Evolutionary conservation across 2,329 filamentous ascomycete genomes (phyloP).

Genomic region (Teratosphaeria gauchensis): DNA sequence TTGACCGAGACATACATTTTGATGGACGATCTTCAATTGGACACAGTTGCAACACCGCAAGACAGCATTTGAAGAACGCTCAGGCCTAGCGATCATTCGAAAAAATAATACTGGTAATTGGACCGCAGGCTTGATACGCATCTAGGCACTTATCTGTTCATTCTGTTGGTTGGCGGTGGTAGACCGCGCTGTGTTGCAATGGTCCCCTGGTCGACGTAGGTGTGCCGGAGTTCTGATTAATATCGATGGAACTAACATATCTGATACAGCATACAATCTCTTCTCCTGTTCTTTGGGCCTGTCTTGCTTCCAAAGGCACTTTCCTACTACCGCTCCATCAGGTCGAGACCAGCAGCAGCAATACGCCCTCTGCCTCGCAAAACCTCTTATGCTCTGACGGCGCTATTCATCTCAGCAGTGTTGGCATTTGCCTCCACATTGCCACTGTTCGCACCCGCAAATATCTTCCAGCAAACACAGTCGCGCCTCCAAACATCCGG

Average conservation of each 20-base stretch:
- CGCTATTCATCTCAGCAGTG: slow-evolving; percentile 48
- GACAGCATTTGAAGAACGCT: not conserved
- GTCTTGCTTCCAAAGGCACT: slow-evolving; percentile 59
- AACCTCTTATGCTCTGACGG: slow-evolving; percentile 48
- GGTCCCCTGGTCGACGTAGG: slow-evolving; percentile 4
- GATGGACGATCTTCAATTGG: not conserved
- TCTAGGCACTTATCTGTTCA: not conserved
- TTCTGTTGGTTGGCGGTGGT: not conserved
- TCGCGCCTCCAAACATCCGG: slow-evolving; percentile 79
- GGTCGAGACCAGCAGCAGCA: slow-evolving; percentile 28
- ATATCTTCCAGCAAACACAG: slow-evolving; percentile 67
- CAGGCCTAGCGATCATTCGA: too few species aligned
- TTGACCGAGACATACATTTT: not conserved
- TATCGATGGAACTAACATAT: not conserved
- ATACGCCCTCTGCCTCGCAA: slow-evolving; percentile 43
- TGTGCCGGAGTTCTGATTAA: not conserved
- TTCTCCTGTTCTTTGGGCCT: slow-evolving; percentile 53
- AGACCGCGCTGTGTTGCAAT: not conserved
- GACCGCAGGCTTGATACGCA: not conserved
- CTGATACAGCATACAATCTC: slow-evolving; percentile 32
- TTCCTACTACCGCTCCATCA: slow-evolving; percentile 51
- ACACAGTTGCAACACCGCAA: not conserved
- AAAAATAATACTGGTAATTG: not conserved
- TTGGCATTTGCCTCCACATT: slow-evolving; percentile 53
- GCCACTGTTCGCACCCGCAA: slow-evolving; percentile 61